Percentiles rank a stretch among this genome's conserved stretches.
Evolutionary conservation across 2,329 filamentous ascomycete genomes (phyloP).

Genomic region (Fusarium globosum): DNA sequence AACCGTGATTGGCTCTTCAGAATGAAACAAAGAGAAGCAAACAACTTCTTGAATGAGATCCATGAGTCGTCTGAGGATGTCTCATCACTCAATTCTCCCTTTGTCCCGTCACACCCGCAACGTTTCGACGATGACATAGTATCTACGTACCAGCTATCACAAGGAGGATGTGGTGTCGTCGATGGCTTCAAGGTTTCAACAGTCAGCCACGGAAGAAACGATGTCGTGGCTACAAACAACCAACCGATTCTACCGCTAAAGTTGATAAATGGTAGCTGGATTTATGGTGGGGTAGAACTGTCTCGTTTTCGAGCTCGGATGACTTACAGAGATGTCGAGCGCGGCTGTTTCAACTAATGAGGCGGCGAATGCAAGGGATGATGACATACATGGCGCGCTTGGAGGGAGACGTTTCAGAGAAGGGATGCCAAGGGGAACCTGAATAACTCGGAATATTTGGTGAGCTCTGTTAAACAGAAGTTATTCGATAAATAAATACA

Average conservation of each 20-base stretch:
- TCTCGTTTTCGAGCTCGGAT: background rate
- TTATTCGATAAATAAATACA: background rate
- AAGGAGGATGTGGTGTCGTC: background rate
- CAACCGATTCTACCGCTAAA: background rate
- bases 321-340: background rate
- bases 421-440: background rate
- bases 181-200: constrained; percentile 24
- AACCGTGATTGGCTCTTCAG: background rate
- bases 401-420: background rate
- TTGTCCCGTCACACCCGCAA: background rate
- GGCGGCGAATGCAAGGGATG: constrained; percentile 16
- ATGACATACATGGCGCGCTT: constrained; percentile 25
- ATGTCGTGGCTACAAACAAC: background rate
- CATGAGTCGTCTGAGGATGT: background rate
- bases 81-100: background rate
- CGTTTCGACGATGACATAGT: background rate
- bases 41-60: background rate
- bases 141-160: constrained; percentile 1
- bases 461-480: background rate
- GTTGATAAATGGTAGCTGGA: background rate
- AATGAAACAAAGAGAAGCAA: background rate
- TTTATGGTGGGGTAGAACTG: background rate
- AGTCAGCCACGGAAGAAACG: background rate
- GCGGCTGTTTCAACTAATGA: constrained; percentile 24
- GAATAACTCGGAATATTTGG: fast-evolving